A percentile compares a stretch with the other conserved stretches of the same genome.
phyloP scores from a whole-genome alignment of 163 green algal species.

The Picocystis sp. region DNA sequence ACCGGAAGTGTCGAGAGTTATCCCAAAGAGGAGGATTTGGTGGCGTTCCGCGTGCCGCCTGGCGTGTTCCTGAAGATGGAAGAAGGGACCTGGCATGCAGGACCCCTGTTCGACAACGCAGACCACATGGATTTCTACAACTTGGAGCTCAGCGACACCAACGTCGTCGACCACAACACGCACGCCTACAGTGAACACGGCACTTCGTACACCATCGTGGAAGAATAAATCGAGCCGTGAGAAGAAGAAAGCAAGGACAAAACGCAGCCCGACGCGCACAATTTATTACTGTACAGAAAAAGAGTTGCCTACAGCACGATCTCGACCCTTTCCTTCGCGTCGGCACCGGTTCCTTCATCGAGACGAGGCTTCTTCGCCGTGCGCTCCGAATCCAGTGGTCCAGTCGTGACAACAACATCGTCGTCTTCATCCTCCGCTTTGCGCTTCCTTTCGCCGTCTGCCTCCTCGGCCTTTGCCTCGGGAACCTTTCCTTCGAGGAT shows the following conservation, averaged over 20 bases:
- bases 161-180: conserved; percentile 82
- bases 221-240: no score
- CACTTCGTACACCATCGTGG: no score
- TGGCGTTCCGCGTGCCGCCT: conserved; percentile 61
- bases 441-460: conserved; percentile 5
- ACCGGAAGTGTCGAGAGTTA: conserved; percentile 24
- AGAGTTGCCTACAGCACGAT: no score
- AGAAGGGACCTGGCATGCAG: conserved; percentile 70
- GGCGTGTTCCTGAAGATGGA: conserved; percentile 73
- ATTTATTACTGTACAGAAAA: no score
- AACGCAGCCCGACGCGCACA: no score
- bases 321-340: no score
- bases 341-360: no score
- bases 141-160: conserved; percentile 81
- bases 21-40: conserved; percentile 41
- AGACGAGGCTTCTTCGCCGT: no score
- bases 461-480: conserved; percentile 3
- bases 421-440: conserved; percentile 7
- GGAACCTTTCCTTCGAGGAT: conserved; percentile 17
- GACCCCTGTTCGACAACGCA: conserved; percentile 47
- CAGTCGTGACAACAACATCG: background rate
- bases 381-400: background rate
- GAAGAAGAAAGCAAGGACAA: no score
- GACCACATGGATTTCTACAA: conserved; percentile 84
- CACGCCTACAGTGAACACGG: conserved; percentile 40